A percentile compares a stretch with the other conserved stretches of the same genome.
phyloP scores from a whole-genome alignment of 2,329 filamentous ascomycete genomes.

The Pezicula neosporulosa region DNA sequence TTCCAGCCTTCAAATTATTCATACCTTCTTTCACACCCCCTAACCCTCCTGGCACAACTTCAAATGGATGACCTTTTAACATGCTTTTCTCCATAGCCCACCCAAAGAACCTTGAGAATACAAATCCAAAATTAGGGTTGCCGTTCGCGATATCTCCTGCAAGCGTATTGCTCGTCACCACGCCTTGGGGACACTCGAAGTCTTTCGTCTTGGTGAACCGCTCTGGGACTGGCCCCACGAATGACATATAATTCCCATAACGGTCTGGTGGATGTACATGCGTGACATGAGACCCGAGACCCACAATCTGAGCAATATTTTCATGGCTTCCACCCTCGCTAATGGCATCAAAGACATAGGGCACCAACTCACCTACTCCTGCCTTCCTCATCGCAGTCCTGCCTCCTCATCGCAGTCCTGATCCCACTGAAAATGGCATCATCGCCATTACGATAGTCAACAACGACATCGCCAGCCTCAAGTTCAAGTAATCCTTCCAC shows the following conservation, averaged over 20 bases:
- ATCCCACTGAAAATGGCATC: neutral
- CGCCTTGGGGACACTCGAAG: too few species aligned
- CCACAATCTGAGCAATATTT: neutral
- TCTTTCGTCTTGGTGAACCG: too few species aligned
- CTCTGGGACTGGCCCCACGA: too few species aligned
- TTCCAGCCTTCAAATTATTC: neutral
- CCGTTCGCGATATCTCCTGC: neutral
- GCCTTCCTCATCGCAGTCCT: neutral
- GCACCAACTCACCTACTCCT: neutral
- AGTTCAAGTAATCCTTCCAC: neutral
- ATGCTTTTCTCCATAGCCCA: constrained; percentile 43
- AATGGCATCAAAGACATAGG: neutral
- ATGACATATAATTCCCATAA: neutral
- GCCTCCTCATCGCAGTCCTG: neutral
- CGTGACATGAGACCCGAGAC: neutral
- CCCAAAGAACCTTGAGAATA: neutral
- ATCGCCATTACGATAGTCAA: constrained; percentile 1
- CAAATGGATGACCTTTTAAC: constrained; percentile 42
- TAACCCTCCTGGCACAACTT: constrained; percentile 38
- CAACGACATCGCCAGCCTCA: neutral
- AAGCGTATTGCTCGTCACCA: too few species aligned
- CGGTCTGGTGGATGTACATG: neutral
- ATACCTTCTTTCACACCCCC: neutral
- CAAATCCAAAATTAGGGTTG: neutral
- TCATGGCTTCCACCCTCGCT: neutral